Conservation (phyloP, 164 flowering plant genomes). For the Nymphaea thermarum region DNA sequence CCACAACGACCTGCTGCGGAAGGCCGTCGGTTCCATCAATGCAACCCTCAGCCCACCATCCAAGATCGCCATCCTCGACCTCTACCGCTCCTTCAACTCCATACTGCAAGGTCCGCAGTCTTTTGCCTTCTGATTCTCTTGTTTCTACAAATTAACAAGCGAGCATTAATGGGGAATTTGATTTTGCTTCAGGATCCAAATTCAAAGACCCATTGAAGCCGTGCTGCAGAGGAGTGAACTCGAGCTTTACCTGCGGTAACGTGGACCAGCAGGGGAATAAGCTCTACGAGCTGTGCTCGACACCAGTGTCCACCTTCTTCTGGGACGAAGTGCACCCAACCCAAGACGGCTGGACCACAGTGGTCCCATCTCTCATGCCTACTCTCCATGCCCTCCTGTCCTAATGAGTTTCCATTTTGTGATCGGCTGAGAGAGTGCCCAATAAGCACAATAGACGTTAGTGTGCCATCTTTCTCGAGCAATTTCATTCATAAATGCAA, state of each 20-base stretch:
- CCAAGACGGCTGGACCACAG: slow-evolving; percentile 10
- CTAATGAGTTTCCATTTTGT: too few relatives aligned
- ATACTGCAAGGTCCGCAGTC: not conserved
- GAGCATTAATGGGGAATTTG: too few relatives aligned
- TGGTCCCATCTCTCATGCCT: slow-evolving; percentile 1
- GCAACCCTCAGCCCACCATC: not conserved
- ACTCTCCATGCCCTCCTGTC: slow-evolving; percentile 1
- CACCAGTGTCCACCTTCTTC: slow-evolving; percentile 8
- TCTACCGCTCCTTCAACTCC: slow-evolving; percentile 4
- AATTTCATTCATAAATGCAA: too few relatives aligned
- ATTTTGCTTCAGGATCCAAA: not conserved
- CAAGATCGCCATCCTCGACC: slow-evolving; percentile 4
- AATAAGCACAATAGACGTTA: too few relatives aligned
- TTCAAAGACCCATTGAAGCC: slow-evolving; percentile 12
- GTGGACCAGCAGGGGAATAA: slow-evolving; percentile 3
- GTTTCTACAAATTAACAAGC: too few relatives aligned
- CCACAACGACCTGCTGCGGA: slow-evolving; percentile 4
- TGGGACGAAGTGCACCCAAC: slow-evolving; percentile 14
- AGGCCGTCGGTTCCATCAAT: slow-evolving; percentile 3
- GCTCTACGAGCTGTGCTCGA: slow-evolving; percentile 6
- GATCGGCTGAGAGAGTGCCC: too few relatives aligned
- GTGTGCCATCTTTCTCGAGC: too few relatives aligned
- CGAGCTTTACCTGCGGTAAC: slow-evolving; percentile 5
- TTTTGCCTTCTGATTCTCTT: too few relatives aligned
- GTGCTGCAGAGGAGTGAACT: slow-evolving; percentile 9